These are phyloP conservation scores for Alternaria conjuncta DNA, from an alignment of 2,329 filamentous ascomycete genomes.

Conservation along the genomic window DNA sequence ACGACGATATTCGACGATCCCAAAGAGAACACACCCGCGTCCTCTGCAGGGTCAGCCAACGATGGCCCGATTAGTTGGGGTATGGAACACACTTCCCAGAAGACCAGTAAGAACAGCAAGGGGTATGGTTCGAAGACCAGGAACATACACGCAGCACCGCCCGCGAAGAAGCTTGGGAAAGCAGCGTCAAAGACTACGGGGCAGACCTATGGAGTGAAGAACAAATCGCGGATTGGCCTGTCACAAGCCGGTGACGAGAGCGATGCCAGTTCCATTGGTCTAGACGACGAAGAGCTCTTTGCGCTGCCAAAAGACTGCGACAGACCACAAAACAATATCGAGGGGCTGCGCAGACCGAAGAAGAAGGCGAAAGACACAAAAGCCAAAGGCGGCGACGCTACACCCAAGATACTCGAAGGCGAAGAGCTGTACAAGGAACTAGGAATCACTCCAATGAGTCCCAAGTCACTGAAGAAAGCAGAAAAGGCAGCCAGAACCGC, in stretches of 20 bases:
- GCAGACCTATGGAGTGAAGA: not conserved
- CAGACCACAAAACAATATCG: not conserved
- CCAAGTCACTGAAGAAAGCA: not conserved
- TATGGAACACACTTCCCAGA: conserved; percentile 20
- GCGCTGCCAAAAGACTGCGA: not conserved
- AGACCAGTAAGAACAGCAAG: not conserved
- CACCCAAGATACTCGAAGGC: not conserved
- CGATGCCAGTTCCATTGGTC: conserved; percentile 8
- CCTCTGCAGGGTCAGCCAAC: conserved; percentile 7
- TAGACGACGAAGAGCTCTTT: conserved; percentile 6
- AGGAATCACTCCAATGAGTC: not conserved
- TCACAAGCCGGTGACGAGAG: not conserved
- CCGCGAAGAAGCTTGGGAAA: conserved; percentile 11
- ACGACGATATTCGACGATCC: conserved; percentile 9
- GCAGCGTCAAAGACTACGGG: not conserved
- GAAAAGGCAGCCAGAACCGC: conserved; percentile 12
- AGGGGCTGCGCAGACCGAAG: conserved; percentile 11
- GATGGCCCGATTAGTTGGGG: conserved; percentile 6
- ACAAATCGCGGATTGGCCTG: not conserved
- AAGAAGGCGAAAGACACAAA: conserved; percentile 4
- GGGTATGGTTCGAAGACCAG: conserved; percentile 7
- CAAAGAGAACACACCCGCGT: conserved; percentile 25
- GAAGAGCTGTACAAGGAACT: conserved; percentile 5
- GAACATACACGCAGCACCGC: conserved; percentile 19
- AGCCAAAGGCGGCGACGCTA: not conserved